These are phyloP conservation scores for Bimuria novae-zelandiae DNA, from an alignment of 2,329 filamentous ascomycete genomes.

Conservation along the genomic window DNA sequence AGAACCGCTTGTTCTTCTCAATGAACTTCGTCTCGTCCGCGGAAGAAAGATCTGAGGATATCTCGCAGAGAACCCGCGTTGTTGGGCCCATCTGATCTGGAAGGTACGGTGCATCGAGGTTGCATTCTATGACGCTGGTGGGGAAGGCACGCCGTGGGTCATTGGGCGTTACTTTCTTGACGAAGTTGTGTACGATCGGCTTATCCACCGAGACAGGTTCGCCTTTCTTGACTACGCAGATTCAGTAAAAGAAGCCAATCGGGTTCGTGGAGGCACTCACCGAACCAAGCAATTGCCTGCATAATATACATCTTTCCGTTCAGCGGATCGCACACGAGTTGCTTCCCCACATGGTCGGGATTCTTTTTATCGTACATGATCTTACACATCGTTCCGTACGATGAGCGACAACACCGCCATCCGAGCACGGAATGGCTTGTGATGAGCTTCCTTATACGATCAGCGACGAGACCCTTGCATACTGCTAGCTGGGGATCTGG, in stretches of 20 bases:
- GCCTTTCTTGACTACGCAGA: constrained; percentile 34
- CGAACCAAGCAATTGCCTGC: constrained; percentile 45
- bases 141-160: constrained; percentile 40
- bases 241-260: neutral
- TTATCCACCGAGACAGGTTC: constrained; percentile 40
- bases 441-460: constrained; percentile 56
- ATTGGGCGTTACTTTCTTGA: constrained; percentile 37
- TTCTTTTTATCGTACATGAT: constrained; percentile 42
- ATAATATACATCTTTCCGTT: constrained; percentile 44
- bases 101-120: constrained; percentile 27
- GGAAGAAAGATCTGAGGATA: constrained; percentile 38
- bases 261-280: neutral
- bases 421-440: constrained; percentile 51
- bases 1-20: constrained; percentile 44
- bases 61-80: constrained; percentile 42
- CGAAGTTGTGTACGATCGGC: constrained; percentile 42
- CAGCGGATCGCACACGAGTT: constrained; percentile 32
- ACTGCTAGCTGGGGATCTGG: constrained; percentile 61
- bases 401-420: constrained; percentile 45
- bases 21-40: constrained; percentile 40
- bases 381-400: constrained; percentile 46
- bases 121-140: constrained; percentile 36
- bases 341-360: constrained; percentile 33
- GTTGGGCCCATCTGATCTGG: constrained; percentile 38
- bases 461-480: constrained; percentile 58